Percentiles rank a stretch among this genome's conserved stretches.
Evolutionary conservation across 2,329 filamentous ascomycete species (phyloP).

Genomic region (Mollisia scopiformis): DNA sequence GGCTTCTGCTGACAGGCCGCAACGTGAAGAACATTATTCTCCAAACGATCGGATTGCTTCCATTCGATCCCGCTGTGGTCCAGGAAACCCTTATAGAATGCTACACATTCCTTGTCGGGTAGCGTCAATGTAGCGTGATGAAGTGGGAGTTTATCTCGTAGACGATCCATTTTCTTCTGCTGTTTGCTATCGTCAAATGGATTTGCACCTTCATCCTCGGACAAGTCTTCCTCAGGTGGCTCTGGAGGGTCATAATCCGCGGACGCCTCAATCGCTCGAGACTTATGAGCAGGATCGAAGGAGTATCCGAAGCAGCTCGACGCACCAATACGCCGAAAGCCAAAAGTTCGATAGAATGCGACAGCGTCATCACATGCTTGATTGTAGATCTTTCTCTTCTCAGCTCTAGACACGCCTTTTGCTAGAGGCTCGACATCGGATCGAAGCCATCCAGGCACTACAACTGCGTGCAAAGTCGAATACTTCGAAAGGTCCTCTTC

Average conservation of each 20-base stretch:
- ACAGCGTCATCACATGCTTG: slow-evolving; percentile 20
- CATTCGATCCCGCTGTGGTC: slow-evolving; percentile 7
- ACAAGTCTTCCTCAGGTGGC: slow-evolving; percentile 4
- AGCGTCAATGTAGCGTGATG: slow-evolving; percentile 19
- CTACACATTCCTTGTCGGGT: slow-evolving; percentile 23
- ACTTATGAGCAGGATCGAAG: slow-evolving; percentile 29
- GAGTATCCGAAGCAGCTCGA: slow-evolving; percentile 37
- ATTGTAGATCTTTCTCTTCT: slow-evolving; percentile 19
- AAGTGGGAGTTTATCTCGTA: slow-evolving; percentile 19
- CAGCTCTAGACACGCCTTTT: slow-evolving; percentile 22
- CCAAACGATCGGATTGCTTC: slow-evolving; percentile 8
- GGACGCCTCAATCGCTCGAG: slow-evolving; percentile 21
- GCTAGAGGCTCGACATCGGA: slow-evolving; percentile 30
- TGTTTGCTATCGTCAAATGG: neutral
- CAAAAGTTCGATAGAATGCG: slow-evolving; percentile 34
- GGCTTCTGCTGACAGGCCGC: slow-evolving; percentile 18
- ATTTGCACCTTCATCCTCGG: neutral
- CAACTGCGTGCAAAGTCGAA: slow-evolving; percentile 5
- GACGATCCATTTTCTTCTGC: slow-evolving; percentile 8
- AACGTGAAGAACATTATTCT: slow-evolving; percentile 25
- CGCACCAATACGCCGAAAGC: slow-evolving; percentile 39
- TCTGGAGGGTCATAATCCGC: slow-evolving; percentile 29
- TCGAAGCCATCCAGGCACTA: slow-evolving; percentile 21
- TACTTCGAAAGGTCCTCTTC: neutral
- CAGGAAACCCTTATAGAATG: slow-evolving; percentile 8